These are phyloP conservation scores for Cyberlindnera misumaiensis DNA, from an alignment of 805 yeast genomes.

Conservation along the genomic window DNA sequence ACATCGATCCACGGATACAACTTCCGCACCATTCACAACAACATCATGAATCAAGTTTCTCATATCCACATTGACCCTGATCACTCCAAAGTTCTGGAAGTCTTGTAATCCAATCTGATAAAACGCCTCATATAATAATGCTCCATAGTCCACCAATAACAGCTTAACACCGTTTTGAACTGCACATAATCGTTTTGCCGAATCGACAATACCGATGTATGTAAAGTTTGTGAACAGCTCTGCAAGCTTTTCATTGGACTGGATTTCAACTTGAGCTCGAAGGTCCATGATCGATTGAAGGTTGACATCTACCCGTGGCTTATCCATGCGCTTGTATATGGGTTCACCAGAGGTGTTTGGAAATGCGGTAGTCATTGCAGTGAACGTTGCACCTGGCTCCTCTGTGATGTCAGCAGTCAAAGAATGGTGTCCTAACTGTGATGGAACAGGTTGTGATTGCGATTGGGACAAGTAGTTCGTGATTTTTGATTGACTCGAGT, in stretches of 20 bases:
- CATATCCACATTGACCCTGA: conserved; percentile 28
- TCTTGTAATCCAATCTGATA: conserved; percentile 76
- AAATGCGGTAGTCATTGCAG: not conserved
- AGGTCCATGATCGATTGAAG: conserved; percentile 56
- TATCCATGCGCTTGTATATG: conserved; percentile 3
- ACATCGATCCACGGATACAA: conserved; percentile 22
- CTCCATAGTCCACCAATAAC: conserved; percentile 74
- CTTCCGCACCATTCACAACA: not conserved
- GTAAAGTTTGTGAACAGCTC: conserved; percentile 61
- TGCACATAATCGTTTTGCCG: conserved; percentile 61
- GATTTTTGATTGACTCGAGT: conserved; percentile 53
- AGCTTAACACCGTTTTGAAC: conserved; percentile 77
- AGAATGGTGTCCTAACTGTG: not conserved
- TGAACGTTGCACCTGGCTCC: not conserved
- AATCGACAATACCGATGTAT: conserved; percentile 80
- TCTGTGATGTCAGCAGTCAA: not conserved
- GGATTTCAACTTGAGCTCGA: conserved; percentile 39
- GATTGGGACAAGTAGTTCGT: conserved; percentile 25
- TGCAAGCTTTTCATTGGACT: conserved; percentile 49
- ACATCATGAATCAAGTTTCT: conserved; percentile 14
- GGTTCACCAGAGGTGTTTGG: not conserved
- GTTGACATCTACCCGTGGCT: conserved; percentile 35
- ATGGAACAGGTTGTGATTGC: not conserved
- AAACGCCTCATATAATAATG: conserved; percentile 59
- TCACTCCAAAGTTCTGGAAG: conserved; percentile 74